Conservation (phyloP, 306 rosid species). For the Echinosophora koreensis region DNA sequence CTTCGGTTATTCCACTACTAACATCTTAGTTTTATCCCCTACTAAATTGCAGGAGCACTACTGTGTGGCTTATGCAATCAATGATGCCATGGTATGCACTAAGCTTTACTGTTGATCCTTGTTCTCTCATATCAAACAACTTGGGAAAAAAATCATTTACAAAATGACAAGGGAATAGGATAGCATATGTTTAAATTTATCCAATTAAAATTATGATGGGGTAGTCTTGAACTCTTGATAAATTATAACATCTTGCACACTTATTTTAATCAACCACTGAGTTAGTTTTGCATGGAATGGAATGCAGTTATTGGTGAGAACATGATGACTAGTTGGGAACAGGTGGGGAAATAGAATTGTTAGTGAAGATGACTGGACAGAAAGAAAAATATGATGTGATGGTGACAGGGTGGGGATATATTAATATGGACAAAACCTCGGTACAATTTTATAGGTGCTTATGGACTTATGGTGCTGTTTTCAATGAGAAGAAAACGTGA, state of each 20-base stretch:
- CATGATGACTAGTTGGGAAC: neutral
- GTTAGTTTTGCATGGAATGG: neutral
- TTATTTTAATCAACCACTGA: neutral
- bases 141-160: slow-evolving; percentile 5
- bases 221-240: neutral
- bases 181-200: slow-evolving; percentile 1
- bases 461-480: too few relatives aligned
- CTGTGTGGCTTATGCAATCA: slow-evolving; percentile 94
- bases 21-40: slow-evolving; percentile 39
- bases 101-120: neutral
- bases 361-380: slow-evolving; percentile 4
- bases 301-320: neutral
- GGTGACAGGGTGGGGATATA: slow-evolving; percentile 25
- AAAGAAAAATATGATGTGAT: slow-evolving; percentile 20
- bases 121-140: slow-evolving; percentile 31
- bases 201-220: neutral
- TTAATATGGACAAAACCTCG: too few relatives aligned
- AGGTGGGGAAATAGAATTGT: neutral
- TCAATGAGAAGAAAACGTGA: too few relatives aligned
- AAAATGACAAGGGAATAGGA: slow-evolving; percentile 16
- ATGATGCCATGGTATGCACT: slow-evolving; percentile 82
- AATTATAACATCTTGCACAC: slow-evolving; percentile 16
- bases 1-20: slow-evolving; percentile 5
- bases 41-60: slow-evolving; percentile 93
- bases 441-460: too few relatives aligned